Evolutionary conservation across 2,329 filamentous ascomycete genomes (phyloP).

Genomic region (Colletotrichum liaoningense): DNA sequence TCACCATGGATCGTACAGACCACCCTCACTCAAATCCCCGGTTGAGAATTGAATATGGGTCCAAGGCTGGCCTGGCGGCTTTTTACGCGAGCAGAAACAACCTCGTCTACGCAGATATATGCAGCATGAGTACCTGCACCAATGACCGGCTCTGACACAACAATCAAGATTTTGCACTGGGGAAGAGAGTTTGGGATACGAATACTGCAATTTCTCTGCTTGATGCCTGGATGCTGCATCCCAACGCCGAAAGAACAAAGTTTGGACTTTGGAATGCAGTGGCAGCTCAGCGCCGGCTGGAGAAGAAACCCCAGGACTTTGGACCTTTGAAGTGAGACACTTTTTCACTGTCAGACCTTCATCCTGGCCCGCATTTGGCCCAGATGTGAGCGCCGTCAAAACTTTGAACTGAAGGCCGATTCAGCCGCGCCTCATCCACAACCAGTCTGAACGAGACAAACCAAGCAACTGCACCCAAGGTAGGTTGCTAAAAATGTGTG

Average conservation of each 20-base stretch:
- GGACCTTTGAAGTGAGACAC: neutral
- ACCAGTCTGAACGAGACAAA: neutral
- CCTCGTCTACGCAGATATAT: neutral
- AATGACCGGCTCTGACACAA: neutral
- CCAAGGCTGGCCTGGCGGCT: neutral
- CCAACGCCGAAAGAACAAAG: neutral
- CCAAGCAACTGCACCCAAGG: neutral
- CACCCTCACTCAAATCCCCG: neutral
- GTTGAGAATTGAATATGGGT: neutral
- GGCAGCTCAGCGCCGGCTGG: neutral
- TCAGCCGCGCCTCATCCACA: slow-evolving; percentile 1
- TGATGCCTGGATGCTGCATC: neutral
- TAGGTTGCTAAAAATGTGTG: too few species aligned
- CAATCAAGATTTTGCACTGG: neutral
- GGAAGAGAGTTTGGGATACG: neutral
- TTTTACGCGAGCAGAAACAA: neutral
- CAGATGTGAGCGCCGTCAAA: neutral
- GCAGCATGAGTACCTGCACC: neutral
- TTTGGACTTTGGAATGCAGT: neutral
- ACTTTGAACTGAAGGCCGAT: neutral
- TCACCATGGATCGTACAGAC: neutral
- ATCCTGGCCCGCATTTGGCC: neutral
- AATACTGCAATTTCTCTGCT: slow-evolving; percentile 2
- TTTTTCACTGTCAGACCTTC: too few species aligned
- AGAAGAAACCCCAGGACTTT: neutral